Base-by-base conservation (phyloP, 148 eudicot species). In the Fagopyrum tataricum region DNA sequence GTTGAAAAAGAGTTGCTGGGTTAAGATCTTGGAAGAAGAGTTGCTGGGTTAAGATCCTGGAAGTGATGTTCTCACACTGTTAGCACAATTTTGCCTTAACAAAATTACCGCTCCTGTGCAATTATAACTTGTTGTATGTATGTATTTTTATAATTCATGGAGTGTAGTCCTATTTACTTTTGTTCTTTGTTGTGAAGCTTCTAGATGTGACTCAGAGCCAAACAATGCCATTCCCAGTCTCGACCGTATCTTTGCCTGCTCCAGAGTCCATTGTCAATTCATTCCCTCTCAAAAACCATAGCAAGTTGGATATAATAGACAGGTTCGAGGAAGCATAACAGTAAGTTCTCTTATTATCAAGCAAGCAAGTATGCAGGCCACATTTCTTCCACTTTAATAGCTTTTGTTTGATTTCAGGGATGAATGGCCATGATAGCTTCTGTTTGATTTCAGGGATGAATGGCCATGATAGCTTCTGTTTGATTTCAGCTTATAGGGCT, bases 141-240 rank as follows among this genome's bases (percentile, higher is more conserved):
- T 62, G 15, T 62, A n/a, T 11, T 10, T 62, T 24, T 1, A 1
- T 59, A 23, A 52, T 59, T 24, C 8, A 20, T 59, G 15, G 66
- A 59, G 40, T 59, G 26, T 26, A 26, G 40, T 62, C 42, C 5
- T 62, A 31, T 26, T 62, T 62, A 13, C n/a, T 62, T 26, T 14
- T 62, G 41, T 62, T 62, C 6, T 23, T 31, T 62, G 68, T 31
- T 74, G 51, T 67, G 82, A 79, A 92, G 97, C 95, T 89, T 73
- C 78, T 92, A 79, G 95, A 92, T 81, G 95, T 89, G 79, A 86
- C 89, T 72, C 95, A 89, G 73, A 87, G 81, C 67, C 95, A 89
- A 81, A 94, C 95, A 4, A 74, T 80, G 56, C 84, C 94, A 68
- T 87, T 88, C 76, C 77, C 97, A 56, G 75, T 92, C 37, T 84